phyloP scores from a whole-genome alignment of 2,329 filamentous ascomycete genomes.

The Colletotrichum sp. region DNA sequence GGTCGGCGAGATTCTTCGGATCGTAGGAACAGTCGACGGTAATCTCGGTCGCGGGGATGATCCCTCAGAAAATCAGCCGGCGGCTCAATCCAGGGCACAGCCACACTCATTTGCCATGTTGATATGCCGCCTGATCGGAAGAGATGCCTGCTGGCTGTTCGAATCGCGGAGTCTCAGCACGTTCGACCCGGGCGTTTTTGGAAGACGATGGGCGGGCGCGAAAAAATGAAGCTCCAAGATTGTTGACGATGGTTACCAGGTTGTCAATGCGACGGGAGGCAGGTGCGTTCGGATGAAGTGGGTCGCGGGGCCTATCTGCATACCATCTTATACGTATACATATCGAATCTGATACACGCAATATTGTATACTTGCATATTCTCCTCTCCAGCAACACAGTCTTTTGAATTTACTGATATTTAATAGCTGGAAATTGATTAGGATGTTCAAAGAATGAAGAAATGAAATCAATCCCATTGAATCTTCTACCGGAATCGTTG shows the following conservation, averaged over 20 bases:
- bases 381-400: rapidly evolving
- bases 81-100: neutral
- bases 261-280: neutral
- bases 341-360: rapidly evolving
- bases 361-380: rapidly evolving
- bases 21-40: neutral
- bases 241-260: neutral
- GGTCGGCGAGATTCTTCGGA: neutral
- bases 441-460: rapidly evolving
- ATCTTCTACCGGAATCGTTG: rapidly evolving
- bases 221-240: neutral
- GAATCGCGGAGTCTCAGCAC: neutral
- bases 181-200: neutral
- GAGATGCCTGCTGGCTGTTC: neutral
- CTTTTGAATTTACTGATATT: rapidly evolving
- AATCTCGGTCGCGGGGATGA: conserved; percentile 3
- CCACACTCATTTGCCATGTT: neutral
- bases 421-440: rapidly evolving
- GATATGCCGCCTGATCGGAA: neutral
- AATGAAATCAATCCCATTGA: rapidly evolving
- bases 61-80: neutral
- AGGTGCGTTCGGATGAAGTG: neutral
- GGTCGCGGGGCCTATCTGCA: neutral
- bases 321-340: rapidly evolving
- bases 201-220: neutral